phyloP scores from a whole-genome alignment of 1,139 yeast genomes.

The Yamadazyma spencermartinsiae region DNA sequence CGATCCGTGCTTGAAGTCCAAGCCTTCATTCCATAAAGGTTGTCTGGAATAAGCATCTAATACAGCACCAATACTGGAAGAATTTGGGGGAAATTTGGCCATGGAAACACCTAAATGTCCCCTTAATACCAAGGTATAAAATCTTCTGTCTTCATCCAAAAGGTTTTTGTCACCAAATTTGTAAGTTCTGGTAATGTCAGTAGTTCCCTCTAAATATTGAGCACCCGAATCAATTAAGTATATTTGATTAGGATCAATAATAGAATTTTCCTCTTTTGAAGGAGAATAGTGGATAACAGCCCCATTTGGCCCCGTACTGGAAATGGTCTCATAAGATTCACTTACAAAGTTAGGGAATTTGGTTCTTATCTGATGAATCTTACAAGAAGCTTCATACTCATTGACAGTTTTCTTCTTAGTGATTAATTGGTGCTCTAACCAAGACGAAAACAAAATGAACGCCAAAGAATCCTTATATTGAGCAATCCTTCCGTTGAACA shows the following conservation, averaged over 20 bases:
- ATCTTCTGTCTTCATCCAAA: constrained; percentile 32
- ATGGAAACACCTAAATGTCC: constrained; percentile 57
- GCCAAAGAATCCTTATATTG: constrained; percentile 47
- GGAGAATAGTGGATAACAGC: constrained; percentile 60
- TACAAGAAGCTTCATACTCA: constrained; percentile 47
- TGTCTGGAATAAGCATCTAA: constrained; percentile 53
- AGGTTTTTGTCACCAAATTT: constrained; percentile 36
- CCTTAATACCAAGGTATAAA: constrained; percentile 52
- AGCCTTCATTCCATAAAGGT: constrained; percentile 54
- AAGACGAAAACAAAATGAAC: constrained; percentile 39
- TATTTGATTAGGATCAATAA: constrained; percentile 43
- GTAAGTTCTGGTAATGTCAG: constrained; percentile 57
- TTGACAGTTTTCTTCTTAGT: constrained; percentile 25
- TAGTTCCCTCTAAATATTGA: constrained; percentile 59
- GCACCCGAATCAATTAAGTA: constrained; percentile 56
- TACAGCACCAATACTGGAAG: constrained; percentile 40
- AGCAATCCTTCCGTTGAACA: constrained; percentile 40
- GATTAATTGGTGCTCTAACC: constrained; percentile 42
- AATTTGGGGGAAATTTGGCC: constrained; percentile 49
- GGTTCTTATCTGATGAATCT: constrained; percentile 41
- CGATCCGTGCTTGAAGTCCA: constrained; percentile 57
- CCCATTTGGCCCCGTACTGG: constrained; percentile 56
- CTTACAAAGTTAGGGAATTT: constrained; percentile 50
- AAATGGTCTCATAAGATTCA: constrained; percentile 53
- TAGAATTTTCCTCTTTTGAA: constrained; percentile 35